phyloP scores from a whole-genome alignment of 805 yeast species.

The Cyberlindnera xylosilytica region DNA sequence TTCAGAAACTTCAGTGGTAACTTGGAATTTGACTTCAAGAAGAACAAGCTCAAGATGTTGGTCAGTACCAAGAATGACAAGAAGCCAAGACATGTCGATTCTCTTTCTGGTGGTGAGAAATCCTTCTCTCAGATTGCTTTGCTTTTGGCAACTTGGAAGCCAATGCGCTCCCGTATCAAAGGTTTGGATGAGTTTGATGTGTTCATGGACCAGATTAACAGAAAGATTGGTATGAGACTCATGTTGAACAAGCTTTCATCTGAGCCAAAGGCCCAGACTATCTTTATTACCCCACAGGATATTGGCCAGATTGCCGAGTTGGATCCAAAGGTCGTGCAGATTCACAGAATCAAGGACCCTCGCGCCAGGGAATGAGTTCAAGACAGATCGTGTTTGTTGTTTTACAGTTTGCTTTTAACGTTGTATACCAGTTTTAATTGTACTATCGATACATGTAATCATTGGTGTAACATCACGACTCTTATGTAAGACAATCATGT shows the following conservation, averaged over 20 bases:
- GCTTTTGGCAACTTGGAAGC: constrained; percentile 85
- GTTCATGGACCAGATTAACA: constrained; percentile 91
- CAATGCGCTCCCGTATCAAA: constrained; percentile 82
- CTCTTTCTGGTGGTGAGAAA: constrained; percentile 95
- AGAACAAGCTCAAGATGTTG: constrained; percentile 48
- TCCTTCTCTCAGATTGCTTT: constrained; percentile 90
- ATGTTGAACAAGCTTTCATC: constrained; percentile 65
- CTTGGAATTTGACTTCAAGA: constrained; percentile 57
- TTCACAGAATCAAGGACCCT: constrained; percentile 56
- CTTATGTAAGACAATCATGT: too few relatives aligned
- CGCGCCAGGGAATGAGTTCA: constrained; percentile 13
- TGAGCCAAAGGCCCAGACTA: constrained; percentile 73
- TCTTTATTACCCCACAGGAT: constrained; percentile 93
- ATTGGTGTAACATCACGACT: too few relatives aligned
- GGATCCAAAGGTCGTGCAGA: constrained; percentile 57
- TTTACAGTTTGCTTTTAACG: too few relatives aligned
- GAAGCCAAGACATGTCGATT: constrained; percentile 65
- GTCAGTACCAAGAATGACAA: constrained; percentile 61
- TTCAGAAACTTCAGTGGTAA: constrained; percentile 73
- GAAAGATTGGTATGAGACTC: constrained; percentile 73
- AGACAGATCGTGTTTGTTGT: not conserved
- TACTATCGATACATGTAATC: too few relatives aligned
- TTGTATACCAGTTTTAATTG: too few relatives aligned
- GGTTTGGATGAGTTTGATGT: constrained; percentile 98
- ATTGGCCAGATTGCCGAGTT: constrained; percentile 61